Evolutionary conservation across 2,329 filamentous ascomycete species (phyloP).

Genomic region (Colletotrichum sojae): DNA sequence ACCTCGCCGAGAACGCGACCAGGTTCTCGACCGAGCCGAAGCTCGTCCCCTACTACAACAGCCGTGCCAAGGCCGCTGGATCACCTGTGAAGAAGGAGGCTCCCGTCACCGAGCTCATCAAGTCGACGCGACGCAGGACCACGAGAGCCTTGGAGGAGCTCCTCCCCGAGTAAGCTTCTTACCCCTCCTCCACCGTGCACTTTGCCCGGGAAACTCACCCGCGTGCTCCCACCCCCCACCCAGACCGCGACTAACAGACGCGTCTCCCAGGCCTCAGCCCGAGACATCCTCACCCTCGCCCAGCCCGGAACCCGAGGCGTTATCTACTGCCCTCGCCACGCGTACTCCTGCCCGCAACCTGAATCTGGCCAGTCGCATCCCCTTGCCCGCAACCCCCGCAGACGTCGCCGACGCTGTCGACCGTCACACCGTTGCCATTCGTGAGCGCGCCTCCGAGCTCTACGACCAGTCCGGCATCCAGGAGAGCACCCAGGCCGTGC

Average conservation of each 20-base stretch:
- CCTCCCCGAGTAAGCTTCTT: conserved; percentile 56
- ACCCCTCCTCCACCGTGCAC: background rate
- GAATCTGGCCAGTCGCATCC: conserved; percentile 71
- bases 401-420: conserved; percentile 84
- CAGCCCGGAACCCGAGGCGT: conserved; percentile 47
- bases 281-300: conserved; percentile 28
- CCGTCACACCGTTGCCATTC: conserved; percentile 75
- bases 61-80: conserved; percentile 69
- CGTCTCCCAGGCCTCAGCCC: conserved; percentile 13
- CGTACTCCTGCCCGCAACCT: conserved; percentile 67
- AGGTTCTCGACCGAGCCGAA: conserved; percentile 74
- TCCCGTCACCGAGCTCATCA: conserved; percentile 56
- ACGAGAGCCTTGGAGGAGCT: conserved; percentile 63
- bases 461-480: conserved; percentile 78
- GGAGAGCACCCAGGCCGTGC: conserved; percentile 75
- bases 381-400: conserved; percentile 85
- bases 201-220: background rate
- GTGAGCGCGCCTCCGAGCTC: conserved; percentile 73
- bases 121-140: conserved; percentile 61
- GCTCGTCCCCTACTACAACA: conserved; percentile 83
- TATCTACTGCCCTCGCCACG: conserved; percentile 60
- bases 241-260: conserved; percentile 32
- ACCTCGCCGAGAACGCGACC: conserved; percentile 77
- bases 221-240: conserved; percentile 20
- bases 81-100: conserved; percentile 75